Percentiles rank a stretch among this genome's conserved stretches.
phyloP scores from a whole-genome alignment of 495 filamentous ascomycete species.

The Daldinia caldariorum region DNA sequence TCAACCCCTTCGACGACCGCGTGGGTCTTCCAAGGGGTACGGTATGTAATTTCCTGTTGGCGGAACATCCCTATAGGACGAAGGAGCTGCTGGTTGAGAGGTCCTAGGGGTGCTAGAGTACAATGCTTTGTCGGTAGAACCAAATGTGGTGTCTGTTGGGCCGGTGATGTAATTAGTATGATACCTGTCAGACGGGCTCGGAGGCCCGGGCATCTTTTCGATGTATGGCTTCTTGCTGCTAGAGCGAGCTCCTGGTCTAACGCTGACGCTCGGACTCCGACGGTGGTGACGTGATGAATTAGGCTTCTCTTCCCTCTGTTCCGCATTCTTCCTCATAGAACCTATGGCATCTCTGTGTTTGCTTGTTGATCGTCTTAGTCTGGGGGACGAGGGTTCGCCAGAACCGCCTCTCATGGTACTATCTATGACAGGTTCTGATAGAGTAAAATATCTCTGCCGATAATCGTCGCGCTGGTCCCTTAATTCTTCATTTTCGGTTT shows the following conservation, averaged over 20 bases:
- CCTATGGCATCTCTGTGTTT: conserved; percentile 32
- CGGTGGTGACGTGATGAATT: conserved; percentile 27
- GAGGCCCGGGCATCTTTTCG: conserved; percentile 41
- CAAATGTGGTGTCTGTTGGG: neutral
- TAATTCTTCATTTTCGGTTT: conserved; percentile 9
- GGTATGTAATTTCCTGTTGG: conserved; percentile 31
- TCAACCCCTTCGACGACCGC: conserved; percentile 23
- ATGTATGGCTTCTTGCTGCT: conserved; percentile 45
- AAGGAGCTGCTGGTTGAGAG: conserved; percentile 8
- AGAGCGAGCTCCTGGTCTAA: conserved; percentile 25
- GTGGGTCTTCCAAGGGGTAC: conserved; percentile 29
- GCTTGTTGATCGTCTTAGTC: conserved; percentile 27
- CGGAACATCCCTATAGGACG: neutral
- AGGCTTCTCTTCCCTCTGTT: conserved; percentile 26
- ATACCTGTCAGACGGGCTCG: conserved; percentile 16
- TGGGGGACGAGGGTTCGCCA: conserved; percentile 32
- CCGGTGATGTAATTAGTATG: conserved; percentile 27
- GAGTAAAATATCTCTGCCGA: conserved; percentile 24
- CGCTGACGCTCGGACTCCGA: conserved; percentile 37
- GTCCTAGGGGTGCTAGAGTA: conserved; percentile 21
- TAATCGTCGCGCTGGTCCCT: conserved; percentile 31
- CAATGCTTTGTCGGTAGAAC: conserved; percentile 11
- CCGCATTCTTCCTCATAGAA: conserved; percentile 29
- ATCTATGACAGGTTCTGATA: conserved; percentile 26
- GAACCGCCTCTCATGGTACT: conserved; percentile 35